Evolutionary conservation across 352 stramenopile species (phyloP).

Genomic region (Phytopythium litorale): DNA sequence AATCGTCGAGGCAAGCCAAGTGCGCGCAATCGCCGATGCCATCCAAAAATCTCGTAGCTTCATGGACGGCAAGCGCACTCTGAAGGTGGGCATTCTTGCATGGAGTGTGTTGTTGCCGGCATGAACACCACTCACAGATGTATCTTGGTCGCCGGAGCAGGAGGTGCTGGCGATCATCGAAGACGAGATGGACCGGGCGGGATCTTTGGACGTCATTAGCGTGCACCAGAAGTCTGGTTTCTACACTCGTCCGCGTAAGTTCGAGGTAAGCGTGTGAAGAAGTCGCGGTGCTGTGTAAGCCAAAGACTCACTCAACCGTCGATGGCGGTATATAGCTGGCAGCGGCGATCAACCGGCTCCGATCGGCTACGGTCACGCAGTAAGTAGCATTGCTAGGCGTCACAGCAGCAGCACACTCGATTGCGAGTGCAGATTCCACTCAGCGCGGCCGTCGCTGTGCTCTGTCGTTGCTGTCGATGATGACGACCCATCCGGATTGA

Average conservation of each 20-base stretch:
- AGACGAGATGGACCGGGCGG: conserved; percentile 51
- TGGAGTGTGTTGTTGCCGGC: background rate
- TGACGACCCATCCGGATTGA: background rate
- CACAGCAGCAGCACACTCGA: background rate
- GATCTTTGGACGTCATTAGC: conserved; percentile 60
- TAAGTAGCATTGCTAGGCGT: conserved; percentile 1
- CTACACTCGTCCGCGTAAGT: conserved; percentile 72
- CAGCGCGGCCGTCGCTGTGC: background rate
- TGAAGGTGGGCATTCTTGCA: conserved; percentile 26
- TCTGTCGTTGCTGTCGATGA: background rate
- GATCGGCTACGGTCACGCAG: conserved; percentile 65
- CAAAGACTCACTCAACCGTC: background rate
- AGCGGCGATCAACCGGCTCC: conserved; percentile 86
- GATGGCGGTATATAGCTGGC: conserved; percentile 46
- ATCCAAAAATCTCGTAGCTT: conserved; percentile 47
- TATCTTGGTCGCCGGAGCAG: conserved; percentile 14
- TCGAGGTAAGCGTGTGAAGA: conserved; percentile 47
- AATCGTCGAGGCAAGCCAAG: conserved; percentile 87
- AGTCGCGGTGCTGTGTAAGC: background rate
- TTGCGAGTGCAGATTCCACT: background rate
- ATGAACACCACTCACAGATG: background rate
- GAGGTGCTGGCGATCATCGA: conserved; percentile 68
- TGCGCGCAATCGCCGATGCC: conserved; percentile 72
- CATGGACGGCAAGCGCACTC: conserved; percentile 61
- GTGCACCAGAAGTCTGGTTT: conserved; percentile 62